Evolutionary conservation across 139 green algal genomes (phyloP), one percentile per base, ranked within the genome.

Genomic region (Gonium pectorale): DNA sequence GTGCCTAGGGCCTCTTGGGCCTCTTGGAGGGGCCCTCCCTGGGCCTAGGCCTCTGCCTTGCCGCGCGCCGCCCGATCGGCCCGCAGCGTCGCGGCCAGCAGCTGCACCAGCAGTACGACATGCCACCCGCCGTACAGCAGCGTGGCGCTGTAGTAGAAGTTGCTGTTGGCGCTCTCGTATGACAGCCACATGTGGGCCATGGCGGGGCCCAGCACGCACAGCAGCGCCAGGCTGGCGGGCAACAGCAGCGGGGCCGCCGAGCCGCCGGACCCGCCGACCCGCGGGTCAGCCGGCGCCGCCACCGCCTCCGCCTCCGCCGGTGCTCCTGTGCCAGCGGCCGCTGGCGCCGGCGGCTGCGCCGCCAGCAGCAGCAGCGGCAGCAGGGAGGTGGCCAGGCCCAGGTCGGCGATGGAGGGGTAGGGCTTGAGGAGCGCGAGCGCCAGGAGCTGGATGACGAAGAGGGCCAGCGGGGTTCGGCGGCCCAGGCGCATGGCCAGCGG

Each of bases 131-230:
- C 92, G 44, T 94, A 87, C 40, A 94, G 67, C 59, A 98, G 83
- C 75, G 92, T 96, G 35, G 95, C 93, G 2, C 94, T 95, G 80
- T 96, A 98, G 83, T 90, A 96, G 43, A 97, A 97, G 86, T 98
- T 98, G 46, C 92, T 85, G 82, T 98, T 98, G 46, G 92, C 94
- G 24, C 88, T 90, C 67, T 92, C 89, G 31, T 90, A 56, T 7
- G 88, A 67, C n/a, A 96, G 92, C 95, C 95, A 98, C 79, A 94
- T 88, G 74, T 90, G 72, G 92, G 90, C 94, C 88, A 95, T 95
- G 41, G 91, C 84, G 21, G 87, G 90, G 3, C 86, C 90, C 54
- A 94, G 86, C 37, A 94, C 91, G 17, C 86, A 51, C 60, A 95
- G 81, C 81, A 95, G 80, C 56, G 89, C 44, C n/a, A 95, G 83